Evolutionary conservation across 2,329 filamentous ascomycete genomes (phyloP).

Genomic region (Magnaporthales sp.): DNA sequence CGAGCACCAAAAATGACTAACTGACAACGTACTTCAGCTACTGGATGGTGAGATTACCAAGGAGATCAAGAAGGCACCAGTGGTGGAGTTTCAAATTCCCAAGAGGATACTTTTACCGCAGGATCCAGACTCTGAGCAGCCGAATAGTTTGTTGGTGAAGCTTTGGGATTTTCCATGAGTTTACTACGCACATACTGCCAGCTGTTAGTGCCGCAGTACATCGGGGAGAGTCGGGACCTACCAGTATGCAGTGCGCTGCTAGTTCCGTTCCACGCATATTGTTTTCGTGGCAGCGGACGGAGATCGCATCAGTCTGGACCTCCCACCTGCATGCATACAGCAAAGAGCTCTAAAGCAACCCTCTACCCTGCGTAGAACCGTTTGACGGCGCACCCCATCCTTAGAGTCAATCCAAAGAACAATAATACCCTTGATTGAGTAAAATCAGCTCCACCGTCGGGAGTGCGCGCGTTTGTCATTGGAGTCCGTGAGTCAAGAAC

Average conservation of each 20-base stretch:
- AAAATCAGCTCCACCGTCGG: background rate
- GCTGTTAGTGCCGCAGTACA: background rate
- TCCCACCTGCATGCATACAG: background rate
- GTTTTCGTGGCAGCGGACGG: background rate
- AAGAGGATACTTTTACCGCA: constrained; percentile 64
- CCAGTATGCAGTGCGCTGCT: background rate
- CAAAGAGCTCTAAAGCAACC: background rate
- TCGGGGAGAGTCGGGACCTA: constrained; percentile 2
- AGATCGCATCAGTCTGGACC: background rate
- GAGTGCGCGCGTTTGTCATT: background rate
- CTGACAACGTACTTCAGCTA: constrained; percentile 41
- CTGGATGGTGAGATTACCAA: constrained; percentile 77
- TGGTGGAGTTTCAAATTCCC: constrained; percentile 90
- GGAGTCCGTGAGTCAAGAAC: background rate
- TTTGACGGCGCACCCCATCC: background rate
- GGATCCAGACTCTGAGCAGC: constrained; percentile 33
- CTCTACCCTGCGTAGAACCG: background rate
- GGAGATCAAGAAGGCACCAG: constrained; percentile 75
- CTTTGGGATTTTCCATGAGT: constrained; percentile 47
- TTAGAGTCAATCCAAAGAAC: background rate
- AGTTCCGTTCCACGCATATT: background rate
- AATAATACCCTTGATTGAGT: background rate
- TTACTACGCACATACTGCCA: background rate
- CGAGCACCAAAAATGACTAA: background rate
- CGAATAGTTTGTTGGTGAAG: constrained; percentile 49